Base-by-base conservation (phyloP, 805 yeast species). In the Lipomyces kockii region DNA sequence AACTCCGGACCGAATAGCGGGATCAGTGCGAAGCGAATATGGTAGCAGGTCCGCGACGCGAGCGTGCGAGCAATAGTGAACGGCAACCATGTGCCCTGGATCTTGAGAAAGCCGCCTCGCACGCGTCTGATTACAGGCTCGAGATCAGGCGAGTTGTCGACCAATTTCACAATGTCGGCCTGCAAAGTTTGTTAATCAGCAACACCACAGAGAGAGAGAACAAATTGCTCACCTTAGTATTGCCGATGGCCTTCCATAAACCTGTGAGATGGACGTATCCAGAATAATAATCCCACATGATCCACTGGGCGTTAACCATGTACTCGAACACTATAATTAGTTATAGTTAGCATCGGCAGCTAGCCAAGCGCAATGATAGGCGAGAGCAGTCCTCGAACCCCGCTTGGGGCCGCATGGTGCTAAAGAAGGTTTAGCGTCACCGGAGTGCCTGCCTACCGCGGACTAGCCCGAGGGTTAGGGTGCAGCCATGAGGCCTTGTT, bases 61-160 rank as follows among this genome's bases (percentile, higher is more conserved):
- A 92, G 80, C 39, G 84, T 79, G 67, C 83, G 83, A 29, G 96
- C 92, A 61, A 90, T 81, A 9, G 83, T 84, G 74, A 79, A 89
- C 1, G 97, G 94, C 52, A 92, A 79, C 97, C 97, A 93, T 8
- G 97, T 91, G 3, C 98, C 98, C 79, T 92, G 98, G 71, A 93
- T 91, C 80, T 92, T 92, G 71, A 92, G 83, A 74, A 87, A 91
- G 2, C 97, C 98, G 58, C 98, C 98, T 64, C 97, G 81, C 17
- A 92, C 91, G 61, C 97, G 84, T 73, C 86, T 86, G 63, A 89
- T 83, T 54, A 82, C 84, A 20, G 83, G 85, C 71, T 86, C 91
- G 63, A 87, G 81, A 73, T 86, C 86, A 1, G 93, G 93, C 25
- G 82, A 78, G 64, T 78, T 79, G 74, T 89, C 92, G 39, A 90